phyloP scores from a whole-genome alignment of 495 filamentous ascomycete genomes.

The Penicillium cinerascens region DNA sequence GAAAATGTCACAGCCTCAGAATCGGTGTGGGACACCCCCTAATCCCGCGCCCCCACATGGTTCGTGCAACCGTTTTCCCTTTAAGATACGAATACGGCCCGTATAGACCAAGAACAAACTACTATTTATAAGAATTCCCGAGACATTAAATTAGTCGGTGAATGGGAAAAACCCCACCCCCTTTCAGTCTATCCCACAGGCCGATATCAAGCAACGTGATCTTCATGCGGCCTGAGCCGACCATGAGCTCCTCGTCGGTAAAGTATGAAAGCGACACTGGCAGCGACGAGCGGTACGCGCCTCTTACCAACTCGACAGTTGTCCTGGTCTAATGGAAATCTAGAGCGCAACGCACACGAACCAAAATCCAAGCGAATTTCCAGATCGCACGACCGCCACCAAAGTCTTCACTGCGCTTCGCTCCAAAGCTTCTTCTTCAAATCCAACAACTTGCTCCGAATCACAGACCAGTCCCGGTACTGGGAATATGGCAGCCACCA shows the following conservation, averaged over 20 bases:
- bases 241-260: constrained; percentile 13
- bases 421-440: constrained; percentile 34
- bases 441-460: constrained; percentile 36
- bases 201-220: background rate
- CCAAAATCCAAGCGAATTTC: constrained; percentile 30
- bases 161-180: background rate
- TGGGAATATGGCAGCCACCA: constrained; percentile 38
- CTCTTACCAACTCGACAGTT: background rate
- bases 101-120: constrained; percentile 1
- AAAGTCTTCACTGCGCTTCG: constrained; percentile 30
- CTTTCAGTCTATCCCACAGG: background rate
- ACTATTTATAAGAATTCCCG: constrained; percentile 2
- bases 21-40: background rate
- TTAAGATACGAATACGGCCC: constrained; percentile 9
- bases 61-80: constrained; percentile 1
- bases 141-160: background rate
- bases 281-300: constrained; percentile 25
- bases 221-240: constrained; percentile 1
- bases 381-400: constrained; percentile 37
- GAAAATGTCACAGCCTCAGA: background rate
- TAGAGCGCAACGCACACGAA: constrained; percentile 10
- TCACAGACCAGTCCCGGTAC: constrained; percentile 29
- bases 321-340: background rate
- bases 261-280: constrained; percentile 23
- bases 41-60: constrained; percentile 10